Evolutionary conservation across 495 filamentous ascomycete genomes (phyloP), one percentile per base, ranked within the genome.

Genomic region (Darksidea phi): DNA sequence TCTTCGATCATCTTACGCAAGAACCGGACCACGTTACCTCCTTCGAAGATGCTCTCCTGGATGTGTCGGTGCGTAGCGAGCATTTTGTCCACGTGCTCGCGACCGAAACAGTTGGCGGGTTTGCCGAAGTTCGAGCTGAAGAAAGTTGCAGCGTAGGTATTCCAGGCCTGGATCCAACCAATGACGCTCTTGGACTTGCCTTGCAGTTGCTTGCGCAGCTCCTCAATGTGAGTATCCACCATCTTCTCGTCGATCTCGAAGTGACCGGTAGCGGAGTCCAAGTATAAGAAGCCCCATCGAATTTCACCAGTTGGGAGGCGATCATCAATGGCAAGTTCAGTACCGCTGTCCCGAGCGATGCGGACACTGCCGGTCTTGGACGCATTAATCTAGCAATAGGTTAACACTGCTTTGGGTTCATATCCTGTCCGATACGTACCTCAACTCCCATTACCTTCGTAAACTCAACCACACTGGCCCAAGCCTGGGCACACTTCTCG

Each of bases 101-200:
- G 75, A 0, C 86, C 86, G 58, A 86, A 87, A 64, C 84, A 86
- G 56, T 85, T 78, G 1, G 85, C 83, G 8, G 84, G 79, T 59
- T 79, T 80, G 6, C 82, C 85, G 54, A 89, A 89, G 59, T 87
- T 87, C 63, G 79, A 80, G 49, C 75, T 78, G 68, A 89, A 88
- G 68, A 87, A 88, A 0, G 77, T 78, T 2, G 75, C 77, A n/a
- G 80, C 82, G 64, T 85, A 87, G 47, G 75, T 80, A 64, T 88
- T 88, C 79, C 84, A 88, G 1, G 80, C 82, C 52, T 87, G 78
- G 17, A 86, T 78, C 79, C 83, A 88, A 18, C 78, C 71, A 60
- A 89, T 86, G 13, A 87, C 68, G 53, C 78, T 83, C 52, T 77
- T 76, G 60, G 76, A 76, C 26, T 76, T 76, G 49, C 79, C 78